Base-by-base conservation (phyloP, 176 grass and related monocot species). In the Rhynchospora tenuis region DNA sequence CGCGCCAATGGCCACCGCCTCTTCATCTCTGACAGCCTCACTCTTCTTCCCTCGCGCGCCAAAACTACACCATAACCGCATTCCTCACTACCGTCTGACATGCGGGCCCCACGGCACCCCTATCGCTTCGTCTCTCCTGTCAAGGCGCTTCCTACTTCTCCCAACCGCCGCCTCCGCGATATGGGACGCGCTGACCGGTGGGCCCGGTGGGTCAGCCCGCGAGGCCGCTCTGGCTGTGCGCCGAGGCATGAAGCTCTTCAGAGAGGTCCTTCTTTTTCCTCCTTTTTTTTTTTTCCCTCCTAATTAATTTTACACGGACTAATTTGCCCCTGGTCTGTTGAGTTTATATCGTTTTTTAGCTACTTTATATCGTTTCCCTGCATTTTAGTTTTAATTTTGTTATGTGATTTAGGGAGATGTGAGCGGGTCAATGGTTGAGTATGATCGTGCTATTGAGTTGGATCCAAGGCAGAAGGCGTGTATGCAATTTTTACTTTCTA, bases 241-340 rank as follows among this genome's bases (percentile, higher is more conserved):
- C 79, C 89, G 81, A 9, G 95, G 95, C 82, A 94, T 98, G 95
- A 64, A 88, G 47, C 92, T 93, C 47, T 98, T 97, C 84, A 79
- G 84, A 23, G 50, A 94, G 94, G 94, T 97, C 23, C 20, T 38
- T 38, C 33, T 38, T 38, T 22, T 28, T 46, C 42, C 55, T 14
- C 52, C 65, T 62, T 0, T 45, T 13, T 44, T 10, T 26, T 14
- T 5, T 56, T n/a, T 67, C 24, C 22, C 48, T 48, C 26, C 9
- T 17, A 62, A 45, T 85, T 59, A 75, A 29, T 61, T 64, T 46
- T 60, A 16, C 28, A 16, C 28, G 23, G 22, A 15, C 20, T 6
- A 28, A 19, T 54, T 38, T 43, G 43, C 52, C 11, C 52, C 52
- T 56, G 52, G 3, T 56, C 52, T 56, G 11, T 14, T 56, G 11